Evolutionary conservation across 306 rosid species (phyloP).

Genomic region (Lathyrus sativus): DNA sequence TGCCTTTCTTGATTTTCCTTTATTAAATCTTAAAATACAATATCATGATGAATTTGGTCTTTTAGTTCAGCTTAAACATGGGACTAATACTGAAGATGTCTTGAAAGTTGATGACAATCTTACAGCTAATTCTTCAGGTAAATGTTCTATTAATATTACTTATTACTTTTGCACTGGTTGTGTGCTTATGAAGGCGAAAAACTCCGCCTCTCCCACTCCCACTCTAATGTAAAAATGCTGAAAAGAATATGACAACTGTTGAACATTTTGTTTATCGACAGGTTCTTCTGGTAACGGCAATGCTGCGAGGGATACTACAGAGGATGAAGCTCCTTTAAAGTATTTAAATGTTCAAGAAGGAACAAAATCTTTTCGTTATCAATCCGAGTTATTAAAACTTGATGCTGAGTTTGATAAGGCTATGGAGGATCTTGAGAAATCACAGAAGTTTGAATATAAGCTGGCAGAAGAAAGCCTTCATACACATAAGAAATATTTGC

Average conservation of each 20-base stretch:
- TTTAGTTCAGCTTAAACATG: slow-evolving; percentile 57
- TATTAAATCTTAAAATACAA: slow-evolving; percentile 32
- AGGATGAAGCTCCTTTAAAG: too few relatives aligned
- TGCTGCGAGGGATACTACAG: too few relatives aligned
- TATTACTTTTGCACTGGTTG: slow-evolving; percentile 5
- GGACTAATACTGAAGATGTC: slow-evolving; percentile 52
- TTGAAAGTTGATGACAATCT: slow-evolving; percentile 47
- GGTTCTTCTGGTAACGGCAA: slow-evolving; percentile 22
- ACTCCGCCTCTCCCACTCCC: background rate
- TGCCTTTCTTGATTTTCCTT: slow-evolving; percentile 37
- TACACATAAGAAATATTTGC: too few relatives aligned
- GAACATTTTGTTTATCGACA: slow-evolving; percentile 33
- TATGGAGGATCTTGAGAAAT: too few relatives aligned
- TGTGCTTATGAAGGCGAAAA: slow-evolving; percentile 28
- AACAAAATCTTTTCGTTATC: too few relatives aligned
- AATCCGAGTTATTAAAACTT: too few relatives aligned
- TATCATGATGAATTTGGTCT: slow-evolving; percentile 42
- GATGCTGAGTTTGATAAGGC: too few relatives aligned
- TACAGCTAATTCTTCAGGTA: slow-evolving; percentile 45
- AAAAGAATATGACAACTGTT: slow-evolving; percentile 12
- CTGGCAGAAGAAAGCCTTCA: too few relatives aligned
- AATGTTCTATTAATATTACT: slow-evolving; percentile 18
- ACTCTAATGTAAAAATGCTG: background rate
- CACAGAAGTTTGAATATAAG: too few relatives aligned
- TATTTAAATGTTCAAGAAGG: too few relatives aligned